A percentile compares a stretch with the other conserved stretches of the same genome.
phyloP scores from a whole-genome alignment of 371 early-diverging fungal genomes.

The Apophysomyces trapeziformis region DNA sequence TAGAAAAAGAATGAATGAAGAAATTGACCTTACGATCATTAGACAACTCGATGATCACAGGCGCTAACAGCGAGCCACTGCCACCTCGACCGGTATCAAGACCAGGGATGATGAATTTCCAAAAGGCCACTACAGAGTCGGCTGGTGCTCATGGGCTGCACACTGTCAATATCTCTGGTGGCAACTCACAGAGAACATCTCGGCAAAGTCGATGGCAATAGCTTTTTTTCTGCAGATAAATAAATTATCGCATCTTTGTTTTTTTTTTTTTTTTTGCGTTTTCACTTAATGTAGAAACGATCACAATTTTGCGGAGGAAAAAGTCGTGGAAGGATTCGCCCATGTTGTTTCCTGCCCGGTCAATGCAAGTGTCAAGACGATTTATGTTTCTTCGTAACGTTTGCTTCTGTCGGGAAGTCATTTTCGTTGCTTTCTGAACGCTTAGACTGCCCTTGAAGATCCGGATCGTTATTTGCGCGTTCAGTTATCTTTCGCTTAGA shows the following conservation, averaged over 20 bases:
- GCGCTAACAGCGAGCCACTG: slow-evolving; percentile 30
- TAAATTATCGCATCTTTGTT: not conserved
- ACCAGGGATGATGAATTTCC: slow-evolving; percentile 36
- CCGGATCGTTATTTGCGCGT: not conserved
- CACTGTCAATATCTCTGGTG: slow-evolving; percentile 11
- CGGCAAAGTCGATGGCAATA: slow-evolving; percentile 6
- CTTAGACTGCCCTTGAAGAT: not conserved
- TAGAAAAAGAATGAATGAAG: not conserved
- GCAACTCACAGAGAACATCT: not conserved
- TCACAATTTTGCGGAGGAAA: too few species aligned
- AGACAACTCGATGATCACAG: slow-evolving; percentile 13
- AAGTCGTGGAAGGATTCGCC: too few species aligned
- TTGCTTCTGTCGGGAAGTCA: not conserved
- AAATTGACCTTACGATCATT: not conserved
- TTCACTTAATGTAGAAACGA: too few species aligned
- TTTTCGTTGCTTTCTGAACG: not conserved
- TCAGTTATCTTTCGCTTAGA: not conserved
- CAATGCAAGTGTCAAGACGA: not conserved
- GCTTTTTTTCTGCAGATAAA: not conserved
- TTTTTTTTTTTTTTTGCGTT: not conserved
- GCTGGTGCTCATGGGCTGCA: slow-evolving; percentile 37
- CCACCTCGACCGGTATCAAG: slow-evolving; percentile 7
- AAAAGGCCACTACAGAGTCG: slow-evolving; percentile 32
- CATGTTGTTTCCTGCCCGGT: too few species aligned
- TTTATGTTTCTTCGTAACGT: not conserved